phyloP scores from a whole-genome alignment of 2,329 filamentous ascomycete genomes.

The Beauveria australis region DNA sequence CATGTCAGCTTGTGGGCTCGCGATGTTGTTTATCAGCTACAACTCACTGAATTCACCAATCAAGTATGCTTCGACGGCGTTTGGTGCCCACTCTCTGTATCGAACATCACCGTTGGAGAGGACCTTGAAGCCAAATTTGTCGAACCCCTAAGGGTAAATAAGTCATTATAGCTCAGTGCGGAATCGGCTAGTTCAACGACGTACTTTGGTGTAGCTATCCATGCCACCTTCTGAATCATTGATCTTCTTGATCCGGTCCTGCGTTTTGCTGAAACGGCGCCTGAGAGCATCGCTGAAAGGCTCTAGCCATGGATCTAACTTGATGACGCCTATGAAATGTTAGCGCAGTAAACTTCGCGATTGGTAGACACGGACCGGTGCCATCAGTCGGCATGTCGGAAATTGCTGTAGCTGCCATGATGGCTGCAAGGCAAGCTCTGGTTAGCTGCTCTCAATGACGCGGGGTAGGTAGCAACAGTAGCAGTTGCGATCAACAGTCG shows the following conservation, averaged over 20 bases:
- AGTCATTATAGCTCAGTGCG: conserved; percentile 8
- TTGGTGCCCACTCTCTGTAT: conserved; percentile 96
- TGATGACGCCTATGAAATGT: conserved; percentile 59
- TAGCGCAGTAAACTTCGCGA: not conserved
- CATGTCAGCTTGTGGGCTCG: not conserved
- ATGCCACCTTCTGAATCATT: conserved; percentile 78
- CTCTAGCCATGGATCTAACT: conserved; percentile 81
- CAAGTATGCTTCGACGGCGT: conserved; percentile 73
- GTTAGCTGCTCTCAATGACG: conserved; percentile 7
- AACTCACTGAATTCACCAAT: conserved; percentile 87
- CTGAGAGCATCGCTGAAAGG: conserved; percentile 75
- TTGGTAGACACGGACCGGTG: conserved; percentile 49
- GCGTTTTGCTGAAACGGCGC: conserved; percentile 67
- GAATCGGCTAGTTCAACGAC: not conserved
- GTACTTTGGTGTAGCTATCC: conserved; percentile 80
- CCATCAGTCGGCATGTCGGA: conserved; percentile 56
- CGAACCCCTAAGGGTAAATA: conserved; percentile 55
- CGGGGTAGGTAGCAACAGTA: not conserved
- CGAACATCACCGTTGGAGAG: conserved; percentile 73
- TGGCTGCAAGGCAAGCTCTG: conserved; percentile 1
- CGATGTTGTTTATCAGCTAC: not conserved
- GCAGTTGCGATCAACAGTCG: not conserved
- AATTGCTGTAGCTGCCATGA: conserved; percentile 22
- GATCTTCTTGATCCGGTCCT: conserved; percentile 81
- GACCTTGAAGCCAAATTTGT: conserved; percentile 80